A percentile compares a stretch with the other conserved stretches of the same genome.
phyloP scores from a whole-genome alignment of 148 eudicot genomes.

The Gaultheria prostrata region DNA sequence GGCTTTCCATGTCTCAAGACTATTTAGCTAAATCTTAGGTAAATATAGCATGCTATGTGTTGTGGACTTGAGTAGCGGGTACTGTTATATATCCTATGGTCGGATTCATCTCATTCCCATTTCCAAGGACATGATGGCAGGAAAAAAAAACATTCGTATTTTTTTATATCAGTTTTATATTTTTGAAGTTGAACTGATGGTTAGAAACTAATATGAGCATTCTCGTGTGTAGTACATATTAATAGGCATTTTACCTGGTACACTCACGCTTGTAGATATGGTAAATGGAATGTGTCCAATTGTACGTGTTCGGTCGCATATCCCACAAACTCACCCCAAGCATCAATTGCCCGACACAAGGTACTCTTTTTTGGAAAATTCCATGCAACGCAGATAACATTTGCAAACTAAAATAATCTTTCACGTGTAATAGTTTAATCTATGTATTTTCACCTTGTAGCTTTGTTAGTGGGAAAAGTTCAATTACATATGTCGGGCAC shows the following conservation, averaged over 20 bases:
- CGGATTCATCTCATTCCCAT: not conserved
- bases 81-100: not conserved
- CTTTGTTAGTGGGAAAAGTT: not conserved
- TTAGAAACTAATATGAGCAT: not conserved
- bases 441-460: not conserved
- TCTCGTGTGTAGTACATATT: not conserved
- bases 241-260: not conserved
- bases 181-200: not conserved
- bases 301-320: not conserved
- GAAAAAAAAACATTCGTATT: not conserved
- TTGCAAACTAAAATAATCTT: not conserved
- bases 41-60: not conserved
- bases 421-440: not conserved
- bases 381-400: not conserved
- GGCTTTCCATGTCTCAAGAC: not conserved
- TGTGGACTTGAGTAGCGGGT: not conserved
- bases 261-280: not conserved
- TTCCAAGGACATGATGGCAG: not conserved
- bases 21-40: not conserved
- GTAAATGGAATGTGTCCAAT: not conserved
- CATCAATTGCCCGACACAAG: not conserved
- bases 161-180: not conserved
- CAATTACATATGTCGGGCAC: not conserved
- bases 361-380: not conserved
- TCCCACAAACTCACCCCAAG: not conserved